Evolutionary conservation across 768 basidiomycete genomes (phyloP).

Genomic region (Boletus edulis): DNA sequence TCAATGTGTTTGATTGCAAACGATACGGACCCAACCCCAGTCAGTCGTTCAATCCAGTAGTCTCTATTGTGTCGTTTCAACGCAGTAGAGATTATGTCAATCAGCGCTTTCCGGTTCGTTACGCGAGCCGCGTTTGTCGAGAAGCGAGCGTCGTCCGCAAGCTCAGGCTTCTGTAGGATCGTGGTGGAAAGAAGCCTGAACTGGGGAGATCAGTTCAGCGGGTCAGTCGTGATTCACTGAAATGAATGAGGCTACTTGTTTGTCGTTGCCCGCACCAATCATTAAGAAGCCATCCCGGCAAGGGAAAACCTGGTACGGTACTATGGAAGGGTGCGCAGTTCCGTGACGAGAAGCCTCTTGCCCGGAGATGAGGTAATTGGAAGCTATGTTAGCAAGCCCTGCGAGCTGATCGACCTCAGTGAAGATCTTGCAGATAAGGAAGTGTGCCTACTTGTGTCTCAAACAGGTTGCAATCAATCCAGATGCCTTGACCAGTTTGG

Average conservation of each 20-base stretch:
- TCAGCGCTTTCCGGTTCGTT: constrained; percentile 65
- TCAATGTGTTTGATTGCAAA: constrained; percentile 5
- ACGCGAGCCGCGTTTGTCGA: constrained; percentile 75
- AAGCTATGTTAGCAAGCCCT: constrained; percentile 88
- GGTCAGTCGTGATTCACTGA: not conserved
- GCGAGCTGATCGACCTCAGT: constrained; percentile 57
- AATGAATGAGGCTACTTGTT: constrained; percentile 50
- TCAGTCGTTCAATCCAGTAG: constrained; percentile 74
- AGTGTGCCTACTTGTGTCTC: constrained; percentile 72
- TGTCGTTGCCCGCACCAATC: constrained; percentile 92
- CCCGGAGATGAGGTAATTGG: constrained; percentile 87
- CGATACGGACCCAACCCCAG: constrained; percentile 70
- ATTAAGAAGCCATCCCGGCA: constrained; percentile 88
- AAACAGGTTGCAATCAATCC: constrained; percentile 92
- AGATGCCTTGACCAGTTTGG: constrained; percentile 82
- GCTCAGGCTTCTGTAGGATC: constrained; percentile 59
- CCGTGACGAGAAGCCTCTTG: constrained; percentile 82
- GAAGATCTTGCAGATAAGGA: not conserved
- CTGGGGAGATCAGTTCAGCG: constrained; percentile 37
- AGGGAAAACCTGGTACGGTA: constrained; percentile 89
- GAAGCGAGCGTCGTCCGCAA: constrained; percentile 63
- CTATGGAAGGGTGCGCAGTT: constrained; percentile 93
- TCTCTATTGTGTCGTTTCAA: constrained; percentile 58
- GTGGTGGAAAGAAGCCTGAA: constrained; percentile 66
- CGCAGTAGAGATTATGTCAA: constrained; percentile 61